A percentile compares a stretch with the other conserved stretches of the same genome.
phyloP scores from a whole-genome alignment of 805 yeast species.

The Kluyveromyces nonfermentans region DNA sequence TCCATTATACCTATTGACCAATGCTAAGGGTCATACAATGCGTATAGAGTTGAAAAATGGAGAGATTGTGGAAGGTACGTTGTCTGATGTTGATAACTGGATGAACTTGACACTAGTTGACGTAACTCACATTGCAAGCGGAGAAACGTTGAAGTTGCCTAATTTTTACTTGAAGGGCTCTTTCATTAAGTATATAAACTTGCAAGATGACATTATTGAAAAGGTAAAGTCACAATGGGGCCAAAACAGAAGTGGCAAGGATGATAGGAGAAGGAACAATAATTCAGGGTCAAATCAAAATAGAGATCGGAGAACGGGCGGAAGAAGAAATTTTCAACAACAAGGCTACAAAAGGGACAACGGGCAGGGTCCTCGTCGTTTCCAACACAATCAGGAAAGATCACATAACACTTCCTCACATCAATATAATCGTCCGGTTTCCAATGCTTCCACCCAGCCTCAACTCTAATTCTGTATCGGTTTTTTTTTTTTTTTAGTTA shows the following conservation, averaged over 20 bases:
- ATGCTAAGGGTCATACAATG: conserved; percentile 82
- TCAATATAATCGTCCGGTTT: background rate
- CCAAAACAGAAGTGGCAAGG: conserved; percentile 26
- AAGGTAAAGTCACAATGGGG: conserved; percentile 48
- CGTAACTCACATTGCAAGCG: conserved; percentile 49
- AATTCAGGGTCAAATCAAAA: background rate
- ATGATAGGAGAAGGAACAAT: conserved; percentile 15
- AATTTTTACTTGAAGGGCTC: conserved; percentile 80
- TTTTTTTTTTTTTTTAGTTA: too few species aligned
- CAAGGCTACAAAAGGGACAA: conserved; percentile 19
- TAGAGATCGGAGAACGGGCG: conserved; percentile 16
- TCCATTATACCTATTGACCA: conserved; percentile 82
- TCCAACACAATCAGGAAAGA: conserved; percentile 6
- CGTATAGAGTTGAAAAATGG: conserved; percentile 88
- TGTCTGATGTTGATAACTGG: conserved; percentile 85
- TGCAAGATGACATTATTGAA: conserved; percentile 70
- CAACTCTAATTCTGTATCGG: background rate
- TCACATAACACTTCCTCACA: conserved; percentile 1
- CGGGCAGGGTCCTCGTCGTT: conserved; percentile 7
- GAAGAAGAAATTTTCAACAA: conserved; percentile 28
- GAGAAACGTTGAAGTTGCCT: conserved; percentile 51
- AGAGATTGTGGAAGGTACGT: conserved; percentile 75
- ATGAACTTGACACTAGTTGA: conserved; percentile 84
- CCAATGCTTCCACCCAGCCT: background rate
- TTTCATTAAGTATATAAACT: conserved; percentile 67